These are phyloP conservation scores for Hymenoscyphus repandus DNA, from an alignment of 2,329 filamentous ascomycete species.

Conservation along the genomic window DNA sequence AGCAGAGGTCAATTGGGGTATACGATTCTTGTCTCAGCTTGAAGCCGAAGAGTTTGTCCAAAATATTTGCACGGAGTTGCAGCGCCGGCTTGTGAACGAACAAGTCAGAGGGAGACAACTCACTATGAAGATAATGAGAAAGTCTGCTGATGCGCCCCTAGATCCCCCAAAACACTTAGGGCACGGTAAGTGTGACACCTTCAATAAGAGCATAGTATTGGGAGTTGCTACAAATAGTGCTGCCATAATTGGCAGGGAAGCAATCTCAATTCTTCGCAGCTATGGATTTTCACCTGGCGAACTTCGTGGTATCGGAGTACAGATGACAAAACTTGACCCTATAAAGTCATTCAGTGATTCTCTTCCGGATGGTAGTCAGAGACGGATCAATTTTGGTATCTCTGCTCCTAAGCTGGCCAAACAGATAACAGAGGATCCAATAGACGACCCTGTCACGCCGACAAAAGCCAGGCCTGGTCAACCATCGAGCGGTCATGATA, in stretches of 20 bases:
- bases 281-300: constrained; percentile 86
- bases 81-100: constrained; percentile 74
- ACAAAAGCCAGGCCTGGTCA: constrained; percentile 29
- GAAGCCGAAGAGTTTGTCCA: constrained; percentile 90
- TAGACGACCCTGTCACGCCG: constrained; percentile 43
- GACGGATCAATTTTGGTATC: constrained; percentile 66
- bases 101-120: constrained; percentile 81
- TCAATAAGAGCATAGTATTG: constrained; percentile 80
- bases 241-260: constrained; percentile 70
- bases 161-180: constrained; percentile 92
- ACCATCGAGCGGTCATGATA: constrained; percentile 15
- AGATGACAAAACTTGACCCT: constrained; percentile 87
- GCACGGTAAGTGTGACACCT: constrained; percentile 90
- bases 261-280: constrained; percentile 74
- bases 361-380: constrained; percentile 68
- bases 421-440: constrained; percentile 37
- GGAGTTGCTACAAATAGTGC: constrained; percentile 78
- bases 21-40: constrained; percentile 85
- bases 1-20: constrained; percentile 97
- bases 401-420: constrained; percentile 37
- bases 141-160: constrained; percentile 78
- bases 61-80: constrained; percentile 79
- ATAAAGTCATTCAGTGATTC: constrained; percentile 55
- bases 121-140: constrained; percentile 91
- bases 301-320: constrained; percentile 84